Conservation (phyloP, 768 basidiomycete species). For the Neoboletus subvelutipes region DNA sequence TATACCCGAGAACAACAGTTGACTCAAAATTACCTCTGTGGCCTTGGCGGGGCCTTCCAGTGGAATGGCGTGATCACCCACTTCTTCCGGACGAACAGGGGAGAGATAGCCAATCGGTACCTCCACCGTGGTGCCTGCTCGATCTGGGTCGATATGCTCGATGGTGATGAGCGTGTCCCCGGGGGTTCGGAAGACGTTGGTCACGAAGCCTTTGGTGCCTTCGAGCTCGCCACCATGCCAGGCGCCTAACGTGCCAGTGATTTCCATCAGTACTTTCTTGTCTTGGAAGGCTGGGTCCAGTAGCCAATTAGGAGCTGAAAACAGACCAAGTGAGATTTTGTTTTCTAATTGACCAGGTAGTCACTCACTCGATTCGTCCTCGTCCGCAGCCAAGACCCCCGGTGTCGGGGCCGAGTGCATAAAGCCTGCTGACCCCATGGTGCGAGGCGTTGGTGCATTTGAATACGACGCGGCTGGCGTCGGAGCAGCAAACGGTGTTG, state of each 20-base stretch:
- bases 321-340: conserved; percentile 21
- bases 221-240: conserved; percentile 33
- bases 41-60: conserved; percentile 46
- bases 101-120: conserved; percentile 42
- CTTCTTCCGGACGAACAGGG: conserved; percentile 38
- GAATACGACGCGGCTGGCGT: conserved; percentile 31
- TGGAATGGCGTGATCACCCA: conserved; percentile 50
- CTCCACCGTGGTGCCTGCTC: conserved; percentile 35
- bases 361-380: conserved; percentile 30
- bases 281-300: conserved; percentile 26
- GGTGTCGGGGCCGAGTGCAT: conserved; percentile 33
- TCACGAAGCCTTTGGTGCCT: conserved; percentile 30
- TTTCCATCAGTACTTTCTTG: conserved; percentile 32
- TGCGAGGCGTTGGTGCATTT: conserved; percentile 34
- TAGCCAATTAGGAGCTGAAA: conserved; percentile 29
- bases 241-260: conserved; percentile 22
- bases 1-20: conserved; percentile 31
- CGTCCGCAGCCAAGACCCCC: conserved; percentile 27
- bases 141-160: conserved; percentile 31
- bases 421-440: conserved; percentile 24
- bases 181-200: conserved; percentile 24
- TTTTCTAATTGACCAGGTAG: background rate
- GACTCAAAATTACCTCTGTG: conserved; percentile 44
- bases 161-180: conserved; percentile 31
- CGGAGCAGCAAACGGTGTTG: conserved; percentile 38